Conservation (phyloP, 176 grass and related monocot species). For the Tillandsia fasciculata region DNA sequence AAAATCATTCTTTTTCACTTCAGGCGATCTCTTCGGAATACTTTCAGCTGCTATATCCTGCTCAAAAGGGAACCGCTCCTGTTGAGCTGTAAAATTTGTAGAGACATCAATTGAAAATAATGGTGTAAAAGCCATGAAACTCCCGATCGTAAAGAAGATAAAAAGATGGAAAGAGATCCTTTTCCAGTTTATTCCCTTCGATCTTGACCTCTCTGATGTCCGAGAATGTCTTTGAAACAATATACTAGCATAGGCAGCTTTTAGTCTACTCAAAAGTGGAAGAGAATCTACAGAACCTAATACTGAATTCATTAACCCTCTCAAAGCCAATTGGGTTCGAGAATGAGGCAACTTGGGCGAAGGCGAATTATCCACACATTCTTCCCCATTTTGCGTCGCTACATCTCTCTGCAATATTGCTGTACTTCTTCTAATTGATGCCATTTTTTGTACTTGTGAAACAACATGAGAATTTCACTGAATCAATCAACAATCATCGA, state of each 20-base stretch:
- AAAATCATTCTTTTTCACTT: slow-evolving; percentile 14
- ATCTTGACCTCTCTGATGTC: slow-evolving; percentile 44
- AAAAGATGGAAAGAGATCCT: slow-evolving; percentile 34
- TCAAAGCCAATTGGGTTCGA: slow-evolving; percentile 51
- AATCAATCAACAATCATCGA: neutral
- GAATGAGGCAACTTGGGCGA: slow-evolving; percentile 74
- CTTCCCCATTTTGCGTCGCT: slow-evolving; percentile 40
- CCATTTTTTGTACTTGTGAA: slow-evolving; percentile 23
- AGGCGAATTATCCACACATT: slow-evolving; percentile 40
- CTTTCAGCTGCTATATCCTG: slow-evolving; percentile 18
- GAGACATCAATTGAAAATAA: slow-evolving; percentile 60
- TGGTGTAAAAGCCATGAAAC: slow-evolving; percentile 69
- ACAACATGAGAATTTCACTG: neutral
- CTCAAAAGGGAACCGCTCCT: slow-evolving; percentile 8
- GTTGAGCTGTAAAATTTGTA: slow-evolving; percentile 38
- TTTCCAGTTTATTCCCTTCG: slow-evolving; percentile 57
- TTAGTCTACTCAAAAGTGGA: slow-evolving; percentile 33
- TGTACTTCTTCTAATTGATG: slow-evolving; percentile 53
- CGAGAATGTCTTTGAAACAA: slow-evolving; percentile 52
- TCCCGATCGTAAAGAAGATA: slow-evolving; percentile 58
- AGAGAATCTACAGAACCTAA: slow-evolving; percentile 38
- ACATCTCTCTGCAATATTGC: slow-evolving; percentile 45
- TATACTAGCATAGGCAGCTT: slow-evolving; percentile 39
- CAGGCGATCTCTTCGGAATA: slow-evolving; percentile 7
- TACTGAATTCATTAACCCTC: slow-evolving; percentile 41